Percentiles rank a stretch among this genome's conserved stretches.
phyloP scores from a whole-genome alignment of 768 basidiomycete species.

The Aureoboletus auriporus region DNA sequence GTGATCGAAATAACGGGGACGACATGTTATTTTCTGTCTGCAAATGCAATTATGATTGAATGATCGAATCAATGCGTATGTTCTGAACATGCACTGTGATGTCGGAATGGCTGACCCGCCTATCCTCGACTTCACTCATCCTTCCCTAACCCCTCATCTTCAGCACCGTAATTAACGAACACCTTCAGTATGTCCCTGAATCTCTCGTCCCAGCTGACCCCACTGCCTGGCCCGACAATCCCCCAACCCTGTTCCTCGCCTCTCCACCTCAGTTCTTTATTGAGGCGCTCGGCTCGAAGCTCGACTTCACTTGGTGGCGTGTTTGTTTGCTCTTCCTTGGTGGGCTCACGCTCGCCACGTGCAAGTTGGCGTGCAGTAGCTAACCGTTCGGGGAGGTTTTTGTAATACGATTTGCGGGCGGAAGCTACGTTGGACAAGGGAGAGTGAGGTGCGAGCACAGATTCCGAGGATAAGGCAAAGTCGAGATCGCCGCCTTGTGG shows the following conservation, averaged over 20 bases:
- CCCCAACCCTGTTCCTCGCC: constrained; percentile 77
- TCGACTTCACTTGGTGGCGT: constrained; percentile 89
- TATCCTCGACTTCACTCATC: neutral
- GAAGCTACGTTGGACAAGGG: constrained; percentile 59
- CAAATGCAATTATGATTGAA: no score
- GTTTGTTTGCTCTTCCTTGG: constrained; percentile 72
- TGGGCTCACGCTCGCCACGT: constrained; percentile 73
- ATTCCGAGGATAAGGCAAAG: constrained; percentile 66
- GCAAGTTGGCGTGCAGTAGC: constrained; percentile 71
- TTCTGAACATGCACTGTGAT: no score
- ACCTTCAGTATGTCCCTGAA: constrained; percentile 59
- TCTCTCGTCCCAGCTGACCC: constrained; percentile 74
- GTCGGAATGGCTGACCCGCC: neutral
- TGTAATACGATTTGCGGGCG: constrained; percentile 74
- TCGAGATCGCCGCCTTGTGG: constrained; percentile 57
- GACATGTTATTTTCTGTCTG: no score
- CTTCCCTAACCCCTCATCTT: neutral
- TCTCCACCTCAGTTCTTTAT: constrained; percentile 87
- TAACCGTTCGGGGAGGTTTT: constrained; percentile 61
- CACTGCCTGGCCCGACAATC: constrained; percentile 59
- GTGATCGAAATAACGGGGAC: no score
- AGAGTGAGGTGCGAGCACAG: constrained; percentile 63
- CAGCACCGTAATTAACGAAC: constrained; percentile 43
- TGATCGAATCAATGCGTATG: no score
- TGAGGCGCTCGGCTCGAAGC: constrained; percentile 79